Base-by-base conservation (phyloP, 1,139 yeast genomes). In the Geotrichum histeridarum region DNA sequence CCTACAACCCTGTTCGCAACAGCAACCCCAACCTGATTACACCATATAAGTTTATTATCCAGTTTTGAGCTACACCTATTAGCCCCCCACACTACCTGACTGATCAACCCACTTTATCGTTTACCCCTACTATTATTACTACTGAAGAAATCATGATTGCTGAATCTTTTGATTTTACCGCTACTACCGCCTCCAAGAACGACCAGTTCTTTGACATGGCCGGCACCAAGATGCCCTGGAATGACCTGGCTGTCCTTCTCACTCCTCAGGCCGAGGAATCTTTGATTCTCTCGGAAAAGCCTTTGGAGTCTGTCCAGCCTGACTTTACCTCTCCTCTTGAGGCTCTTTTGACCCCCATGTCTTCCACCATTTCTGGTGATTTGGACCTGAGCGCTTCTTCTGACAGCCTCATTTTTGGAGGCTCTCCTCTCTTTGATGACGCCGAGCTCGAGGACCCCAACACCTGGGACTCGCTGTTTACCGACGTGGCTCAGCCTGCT, bases 381-480 rank as follows among this genome's bases (percentile, higher is more conserved):
- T 70, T 67, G 46, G 59, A 69, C 45, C 49, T 65, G 52, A 59
- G 66, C 30, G 50, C 64, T 27, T 54, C 57, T 30, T 55, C 58
- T 18, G 54, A 57, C 43, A 61, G 56, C 51, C 42, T 54, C 39
- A 53, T 60, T 35, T 55, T 64, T 22, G 72, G 64, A 17, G 64
- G 65, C 56, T 64, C 72, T 32, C 73, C 74, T 7, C 60, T 70
- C 43, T 65, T 69, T 57, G 71, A 65, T 41, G 70, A 62, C 49
- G 58, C 60, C 36, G 72, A 68, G 30, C 43, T 65, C 15, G 66
- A 61, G 18, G 70, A 68, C 44, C 54, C 62, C 51, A 60, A 62
- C 54, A 57, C 61, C 44, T 70, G 73, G 73, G 69, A 64, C 46
- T 65, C 72, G 9, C 64, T 70, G 17, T 70, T 70, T 59, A 56